These are phyloP conservation scores for Cornus suecica DNA, from an alignment of 148 eudicot genomes.

Conservation along the genomic window DNA sequence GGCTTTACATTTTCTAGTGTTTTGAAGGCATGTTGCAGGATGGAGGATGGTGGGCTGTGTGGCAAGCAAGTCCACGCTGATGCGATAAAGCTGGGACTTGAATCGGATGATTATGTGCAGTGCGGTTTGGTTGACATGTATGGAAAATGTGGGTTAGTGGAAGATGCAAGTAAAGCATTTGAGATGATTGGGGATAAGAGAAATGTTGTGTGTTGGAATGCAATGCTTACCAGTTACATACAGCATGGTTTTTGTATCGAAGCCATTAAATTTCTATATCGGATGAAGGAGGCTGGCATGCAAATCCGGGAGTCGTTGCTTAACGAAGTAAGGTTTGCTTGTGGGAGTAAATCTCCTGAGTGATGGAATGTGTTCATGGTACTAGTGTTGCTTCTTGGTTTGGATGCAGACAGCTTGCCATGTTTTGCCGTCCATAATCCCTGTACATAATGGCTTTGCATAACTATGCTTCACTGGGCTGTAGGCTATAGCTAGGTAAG, in stretches of 20 bases:
- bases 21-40: conserved; percentile 68
- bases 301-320: conserved; percentile 52
- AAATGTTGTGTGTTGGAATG: conserved; percentile 63
- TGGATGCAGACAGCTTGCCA: not conserved
- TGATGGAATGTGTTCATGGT: not conserved
- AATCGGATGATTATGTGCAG: conserved; percentile 46
- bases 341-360: conserved; percentile 31
- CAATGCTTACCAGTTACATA: conserved; percentile 52
- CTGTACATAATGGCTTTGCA: not conserved
- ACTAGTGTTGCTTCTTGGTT: not conserved
- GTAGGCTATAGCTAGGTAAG: not conserved
- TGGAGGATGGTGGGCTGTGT: conserved; percentile 36
- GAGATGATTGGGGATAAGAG: conserved; percentile 27
- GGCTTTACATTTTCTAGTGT: conserved; percentile 52
- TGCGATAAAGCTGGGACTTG: conserved; percentile 52
- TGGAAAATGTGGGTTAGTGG: conserved; percentile 44
- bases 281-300: conserved; percentile 66
- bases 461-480: not conserved
- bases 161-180: conserved; percentile 49
- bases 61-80: conserved; percentile 65
- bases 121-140: conserved; percentile 74
- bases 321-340: conserved; percentile 40
- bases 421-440: not conserved
- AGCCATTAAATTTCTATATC: conserved; percentile 59
- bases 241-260: conserved; percentile 47